Conservation (phyloP, 1,284 basidiomycete species). For the Ganoderma sinense region DNA sequence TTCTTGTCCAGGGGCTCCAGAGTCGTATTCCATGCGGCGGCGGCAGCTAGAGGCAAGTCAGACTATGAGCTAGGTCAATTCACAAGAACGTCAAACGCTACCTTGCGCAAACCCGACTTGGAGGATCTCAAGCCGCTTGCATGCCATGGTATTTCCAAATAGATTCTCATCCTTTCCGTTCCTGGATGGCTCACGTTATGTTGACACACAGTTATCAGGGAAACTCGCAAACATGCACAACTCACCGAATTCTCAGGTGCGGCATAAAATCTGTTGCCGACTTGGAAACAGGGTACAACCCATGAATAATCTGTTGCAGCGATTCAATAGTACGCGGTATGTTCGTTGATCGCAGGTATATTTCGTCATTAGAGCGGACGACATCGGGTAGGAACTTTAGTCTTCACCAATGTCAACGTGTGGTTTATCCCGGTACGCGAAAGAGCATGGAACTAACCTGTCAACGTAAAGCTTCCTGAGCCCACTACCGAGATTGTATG, state of each 20-base stretch:
- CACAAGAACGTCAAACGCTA: conserved; percentile 2
- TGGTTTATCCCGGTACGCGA: not conserved
- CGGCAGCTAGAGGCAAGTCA: conserved; percentile 58
- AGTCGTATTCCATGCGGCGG: conserved; percentile 68
- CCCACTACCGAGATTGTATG: conserved; percentile 67
- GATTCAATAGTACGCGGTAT: conserved; percentile 82
- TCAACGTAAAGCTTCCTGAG: conserved; percentile 77
- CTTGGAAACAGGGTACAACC: conserved; percentile 69
- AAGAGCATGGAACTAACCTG: conserved; percentile 49
- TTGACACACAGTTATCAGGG: not conserved
- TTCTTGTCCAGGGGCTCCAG: conserved; percentile 70
- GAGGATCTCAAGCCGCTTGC: conserved; percentile 70
- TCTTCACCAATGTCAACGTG: conserved; percentile 43
- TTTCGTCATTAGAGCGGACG: conserved; percentile 52
- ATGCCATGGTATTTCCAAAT: conserved; percentile 71
- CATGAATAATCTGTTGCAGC: conserved; percentile 76
- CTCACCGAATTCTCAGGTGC: conserved; percentile 63
- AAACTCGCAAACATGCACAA: not conserved
- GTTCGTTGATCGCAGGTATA: conserved; percentile 80
- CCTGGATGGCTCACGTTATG: conserved; percentile 41
- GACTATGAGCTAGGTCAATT: not conserved
- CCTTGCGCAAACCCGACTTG: conserved; percentile 71
- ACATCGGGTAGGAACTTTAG: conserved; percentile 69
- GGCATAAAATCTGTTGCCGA: conserved; percentile 56
- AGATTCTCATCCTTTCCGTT: conserved; percentile 80